Evolutionary conservation across 2,329 filamentous ascomycete genomes (phyloP), one percentile per base, ranked within the genome.

Genomic region (Cercospora sp.): DNA sequence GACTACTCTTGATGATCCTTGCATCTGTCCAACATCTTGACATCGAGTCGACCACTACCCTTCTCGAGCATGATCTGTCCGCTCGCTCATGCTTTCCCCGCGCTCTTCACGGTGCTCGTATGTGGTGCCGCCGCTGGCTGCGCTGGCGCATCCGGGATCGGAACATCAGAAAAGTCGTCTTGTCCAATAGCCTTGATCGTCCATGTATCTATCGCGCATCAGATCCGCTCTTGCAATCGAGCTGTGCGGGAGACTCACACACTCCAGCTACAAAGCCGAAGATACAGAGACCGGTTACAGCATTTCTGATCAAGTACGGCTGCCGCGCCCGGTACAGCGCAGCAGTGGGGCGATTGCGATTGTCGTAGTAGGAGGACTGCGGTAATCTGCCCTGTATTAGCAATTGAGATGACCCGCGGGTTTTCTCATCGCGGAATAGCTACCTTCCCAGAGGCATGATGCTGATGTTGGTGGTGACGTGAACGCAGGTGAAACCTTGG

Each of bases 121-220:
- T 75, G 66, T 5, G 75, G 74, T 28, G 75, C 72, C 37, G 68
- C 61, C 13, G 72, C 76, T n/a, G 83, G 80, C 68, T 85, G 82
- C 61, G 81, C 80, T 59, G 92, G 90, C 63, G 86, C 84, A 78
- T 92, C 91, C 30, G 95, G 95, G 43, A 98, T 90, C 78, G 93
- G 90, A 75, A 98, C 94, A 79, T 99, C 95, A 67, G 94, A 92
- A 82, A 99, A 99, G 73, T 97, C 92, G 80, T 98, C 95, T 81
- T 98, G 95, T 53, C 94, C 93, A 77, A 99, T 91, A 65, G 92
- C 93, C 73, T 85, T 87, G 78, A 99, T 90, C 51, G 90, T 92
- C 79, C 87, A 91, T 65, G 85, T 82, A 77, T 91, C 90, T 91
- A 69, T n/a, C 12, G 8, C 18, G 10, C 28, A 26, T 70, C n/a